phyloP scores from a whole-genome alignment of 2,329 filamentous ascomycete species.

The Fusarium napiforme region DNA sequence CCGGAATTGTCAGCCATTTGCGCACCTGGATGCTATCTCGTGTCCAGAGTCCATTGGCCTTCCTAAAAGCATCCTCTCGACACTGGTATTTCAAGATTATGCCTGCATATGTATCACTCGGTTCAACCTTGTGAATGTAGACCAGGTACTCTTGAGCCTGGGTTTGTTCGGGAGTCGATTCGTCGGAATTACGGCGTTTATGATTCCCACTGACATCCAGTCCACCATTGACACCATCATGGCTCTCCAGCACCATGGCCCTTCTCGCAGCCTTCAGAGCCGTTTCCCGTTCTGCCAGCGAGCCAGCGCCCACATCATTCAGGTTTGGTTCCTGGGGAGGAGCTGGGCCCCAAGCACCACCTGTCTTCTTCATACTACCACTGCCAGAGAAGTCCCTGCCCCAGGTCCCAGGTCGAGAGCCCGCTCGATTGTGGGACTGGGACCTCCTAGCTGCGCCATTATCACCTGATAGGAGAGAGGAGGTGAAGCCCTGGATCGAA shows the following conservation, averaged over 20 bases:
- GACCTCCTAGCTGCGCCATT: conserved; percentile 36
- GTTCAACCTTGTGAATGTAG: conserved; percentile 87
- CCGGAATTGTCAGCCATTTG: conserved; percentile 83
- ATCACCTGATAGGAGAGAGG: conserved; percentile 53
- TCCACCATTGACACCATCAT: conserved; percentile 68
- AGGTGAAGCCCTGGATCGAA: conserved; percentile 65
- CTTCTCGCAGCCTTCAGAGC: conserved; percentile 66
- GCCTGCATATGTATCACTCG: conserved; percentile 88
- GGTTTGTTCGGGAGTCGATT: conserved; percentile 62
- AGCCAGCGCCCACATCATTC: conserved; percentile 65
- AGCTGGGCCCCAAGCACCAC: conserved; percentile 61
- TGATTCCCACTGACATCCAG: conserved; percentile 65
- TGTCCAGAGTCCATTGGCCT: conserved; percentile 93
- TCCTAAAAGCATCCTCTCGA: conserved; percentile 82
- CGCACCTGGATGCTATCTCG: conserved; percentile 89
- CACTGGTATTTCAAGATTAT: conserved; percentile 92
- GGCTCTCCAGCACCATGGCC: conserved; percentile 69
- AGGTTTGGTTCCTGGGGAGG: conserved; percentile 53
- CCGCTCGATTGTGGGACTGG: conserved; percentile 38
- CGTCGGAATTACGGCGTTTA: conserved; percentile 77
- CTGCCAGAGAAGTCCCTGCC: conserved; percentile 29
- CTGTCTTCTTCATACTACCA: conserved; percentile 27
- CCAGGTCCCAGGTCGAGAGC: conserved; percentile 37
- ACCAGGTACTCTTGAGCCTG: conserved; percentile 81
- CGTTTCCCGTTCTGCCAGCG: conserved; percentile 63